These are phyloP conservation scores for Graphilbum ipis-grandicollis DNA, from an alignment of 2,329 filamentous ascomycete species.

Conservation along the genomic window DNA sequence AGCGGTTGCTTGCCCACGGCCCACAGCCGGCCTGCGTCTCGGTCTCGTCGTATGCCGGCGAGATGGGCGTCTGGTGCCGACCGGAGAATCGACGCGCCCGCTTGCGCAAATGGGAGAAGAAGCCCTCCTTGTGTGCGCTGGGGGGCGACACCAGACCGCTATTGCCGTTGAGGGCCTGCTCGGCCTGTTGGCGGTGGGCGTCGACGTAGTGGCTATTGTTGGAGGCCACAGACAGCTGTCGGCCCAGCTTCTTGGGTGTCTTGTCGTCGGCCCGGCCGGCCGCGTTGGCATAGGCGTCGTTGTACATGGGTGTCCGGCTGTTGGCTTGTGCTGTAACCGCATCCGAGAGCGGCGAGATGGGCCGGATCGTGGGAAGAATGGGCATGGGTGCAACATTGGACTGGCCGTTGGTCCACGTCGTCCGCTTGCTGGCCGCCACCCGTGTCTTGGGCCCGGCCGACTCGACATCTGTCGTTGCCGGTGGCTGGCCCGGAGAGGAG, in stretches of 20 bases:
- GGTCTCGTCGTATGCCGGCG: constrained; percentile 67
- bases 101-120: constrained; percentile 94
- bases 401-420: constrained; percentile 80
- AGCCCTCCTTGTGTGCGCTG: constrained; percentile 76
- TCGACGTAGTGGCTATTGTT: constrained; percentile 88
- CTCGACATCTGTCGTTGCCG: no score
- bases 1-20: constrained; percentile 74
- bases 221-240: constrained; percentile 83
- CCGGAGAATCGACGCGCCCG: constrained; percentile 84
- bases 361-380: constrained; percentile 84
- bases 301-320: constrained; percentile 38
- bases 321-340: constrained; percentile 79
- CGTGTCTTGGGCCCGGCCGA: constrained; percentile 19
- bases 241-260: constrained; percentile 75
- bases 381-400: constrained; percentile 79
- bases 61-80: constrained; percentile 66
- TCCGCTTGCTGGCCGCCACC: constrained; percentile 56
- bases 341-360: constrained; percentile 92
- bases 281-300: constrained; percentile 26
- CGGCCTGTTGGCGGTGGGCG: constrained; percentile 75
- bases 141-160: constrained; percentile 59
- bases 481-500: no score
- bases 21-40: constrained; percentile 87
- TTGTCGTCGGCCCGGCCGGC: constrained; percentile 39
- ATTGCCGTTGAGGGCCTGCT: constrained; percentile 74